phyloP scores from a whole-genome alignment of 495 filamentous ascomycete genomes.

The Aspergillus nidulans region DNA sequence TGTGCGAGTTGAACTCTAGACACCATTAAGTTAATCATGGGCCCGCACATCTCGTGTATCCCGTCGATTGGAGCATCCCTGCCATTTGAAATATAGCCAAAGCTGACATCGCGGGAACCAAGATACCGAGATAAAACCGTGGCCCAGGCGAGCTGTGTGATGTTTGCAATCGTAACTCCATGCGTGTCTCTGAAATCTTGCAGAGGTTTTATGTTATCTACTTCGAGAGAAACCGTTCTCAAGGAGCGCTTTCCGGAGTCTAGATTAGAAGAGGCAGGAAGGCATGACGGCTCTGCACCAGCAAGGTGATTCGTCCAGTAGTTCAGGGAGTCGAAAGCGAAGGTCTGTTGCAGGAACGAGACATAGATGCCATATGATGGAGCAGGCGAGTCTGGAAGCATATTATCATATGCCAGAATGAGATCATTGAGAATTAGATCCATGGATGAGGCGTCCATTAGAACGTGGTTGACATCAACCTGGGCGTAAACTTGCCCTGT shows the following conservation, averaged over 20 bases:
- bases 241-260: not conserved
- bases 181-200: constrained; percentile 2
- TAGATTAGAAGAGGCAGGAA: not conserved
- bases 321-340: not conserved
- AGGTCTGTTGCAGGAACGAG: constrained; percentile 25
- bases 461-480: constrained; percentile 11
- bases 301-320: constrained; percentile 18
- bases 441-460: constrained; percentile 12
- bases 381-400: not conserved
- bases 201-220: not conserved
- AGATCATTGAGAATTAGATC: constrained; percentile 9
- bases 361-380: constrained; percentile 14
- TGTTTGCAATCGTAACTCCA: constrained; percentile 11
- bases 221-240: not conserved
- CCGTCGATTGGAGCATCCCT: constrained; percentile 12
- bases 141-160: constrained; percentile 9
- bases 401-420: not conserved
- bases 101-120: constrained; percentile 5
- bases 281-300: constrained; percentile 4
- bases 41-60: constrained; percentile 9
- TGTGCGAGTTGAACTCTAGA: not conserved
- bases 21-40: constrained; percentile 11
- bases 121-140: constrained; percentile 6
- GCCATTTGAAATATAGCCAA: constrained; percentile 11
- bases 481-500: constrained; percentile 2